Evolutionary conservation across 495 filamentous ascomycete genomes (phyloP), one percentile per base, ranked within the genome.

Genomic region (Bombardia bombarda): DNA sequence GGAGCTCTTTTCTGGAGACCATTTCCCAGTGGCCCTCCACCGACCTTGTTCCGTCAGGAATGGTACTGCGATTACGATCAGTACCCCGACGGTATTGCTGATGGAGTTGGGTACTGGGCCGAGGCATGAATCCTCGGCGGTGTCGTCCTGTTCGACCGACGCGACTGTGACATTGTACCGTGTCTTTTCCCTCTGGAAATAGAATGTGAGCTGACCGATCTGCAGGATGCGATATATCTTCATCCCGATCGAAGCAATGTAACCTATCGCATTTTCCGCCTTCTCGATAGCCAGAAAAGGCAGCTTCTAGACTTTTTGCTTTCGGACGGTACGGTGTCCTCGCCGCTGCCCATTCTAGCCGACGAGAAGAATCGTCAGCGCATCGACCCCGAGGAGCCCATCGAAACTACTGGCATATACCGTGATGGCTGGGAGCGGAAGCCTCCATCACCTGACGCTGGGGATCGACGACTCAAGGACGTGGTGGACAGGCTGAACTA

Each of bases 191-290:
- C 26, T 2, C n/a, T n/a, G n/a, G n/a, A n/a, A n/a, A n/a, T n/a
- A n/a, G 25, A 28, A 28, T 6, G 12, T 6, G 25, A 28, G 25
- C 6, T 6, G 25, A 28, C 6, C 7, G 25, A 28, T 28, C 7
- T 7, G 10, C 28, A 20, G 10, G 34, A 50, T 13, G 35, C 39
- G 2, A 21, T 53, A 3, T 59, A 46, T 26, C 37, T 59, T 13
- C 52, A 59, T 26, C 36, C 50, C 6, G 41, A 51, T 13, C 19
- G 38, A 4, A 1, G 30, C 0, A 9, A 40, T 1, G 49, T 52
- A 0, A 53, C 41, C 0, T 45, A 47, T 14, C 50, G 42, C 16
- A 51, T 60, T 34, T 60, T 45, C 30, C 42, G 33, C 4, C 53
- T 57, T 3, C 36, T 50, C 9, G 45, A 49, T 13, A 25, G 22